Conservation (phyloP, 768 basidiomycete species). For the Tricholoma saponaceum region DNA sequence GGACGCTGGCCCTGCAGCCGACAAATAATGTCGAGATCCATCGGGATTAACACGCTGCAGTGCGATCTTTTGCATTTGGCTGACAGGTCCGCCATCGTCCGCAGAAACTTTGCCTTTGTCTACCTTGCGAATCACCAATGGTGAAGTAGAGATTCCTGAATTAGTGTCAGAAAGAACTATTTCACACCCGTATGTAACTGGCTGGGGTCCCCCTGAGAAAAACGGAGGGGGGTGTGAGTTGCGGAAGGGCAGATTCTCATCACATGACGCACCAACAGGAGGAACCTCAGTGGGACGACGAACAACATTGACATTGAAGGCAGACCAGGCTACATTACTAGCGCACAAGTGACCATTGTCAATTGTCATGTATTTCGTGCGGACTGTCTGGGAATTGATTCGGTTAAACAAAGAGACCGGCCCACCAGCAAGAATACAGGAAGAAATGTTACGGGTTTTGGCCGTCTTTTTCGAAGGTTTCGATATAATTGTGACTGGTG, state of each 20-base stretch:
- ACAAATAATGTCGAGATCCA: slow-evolving; percentile 83
- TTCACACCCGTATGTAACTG: slow-evolving; percentile 89
- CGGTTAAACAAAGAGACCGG: slow-evolving; percentile 93
- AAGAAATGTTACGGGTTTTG: slow-evolving; percentile 89
- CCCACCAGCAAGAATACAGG: slow-evolving; percentile 85
- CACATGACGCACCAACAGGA: slow-evolving; percentile 63
- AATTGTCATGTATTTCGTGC: slow-evolving; percentile 96
- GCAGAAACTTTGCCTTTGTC: slow-evolving; percentile 84
- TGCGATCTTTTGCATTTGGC: slow-evolving; percentile 96
- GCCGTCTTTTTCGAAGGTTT: slow-evolving; percentile 97
- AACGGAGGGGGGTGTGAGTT: slow-evolving; percentile 35
- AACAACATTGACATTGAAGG: slow-evolving; percentile 90
- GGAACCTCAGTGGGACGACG: slow-evolving; percentile 64
- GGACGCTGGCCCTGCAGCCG: slow-evolving; percentile 81
- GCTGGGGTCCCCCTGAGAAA: slow-evolving; percentile 61
- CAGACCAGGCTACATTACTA: slow-evolving; percentile 91
- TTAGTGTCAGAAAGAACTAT: slow-evolving; percentile 82
- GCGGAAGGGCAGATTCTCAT: slow-evolving; percentile 31
- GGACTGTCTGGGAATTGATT: slow-evolving; percentile 94
- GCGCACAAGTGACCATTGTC: slow-evolving; percentile 80
- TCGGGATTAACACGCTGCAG: slow-evolving; percentile 79
- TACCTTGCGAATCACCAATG: slow-evolving; percentile 86
- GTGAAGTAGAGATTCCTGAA: slow-evolving; percentile 82
- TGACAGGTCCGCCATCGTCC: slow-evolving; percentile 90
- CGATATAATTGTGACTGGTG: slow-evolving; percentile 91